Percentiles rank a stretch among this genome's conserved stretches.
Evolutionary conservation across 1,284 basidiomycete species (phyloP).

Genomic region (Entoloma clypeatum): DNA sequence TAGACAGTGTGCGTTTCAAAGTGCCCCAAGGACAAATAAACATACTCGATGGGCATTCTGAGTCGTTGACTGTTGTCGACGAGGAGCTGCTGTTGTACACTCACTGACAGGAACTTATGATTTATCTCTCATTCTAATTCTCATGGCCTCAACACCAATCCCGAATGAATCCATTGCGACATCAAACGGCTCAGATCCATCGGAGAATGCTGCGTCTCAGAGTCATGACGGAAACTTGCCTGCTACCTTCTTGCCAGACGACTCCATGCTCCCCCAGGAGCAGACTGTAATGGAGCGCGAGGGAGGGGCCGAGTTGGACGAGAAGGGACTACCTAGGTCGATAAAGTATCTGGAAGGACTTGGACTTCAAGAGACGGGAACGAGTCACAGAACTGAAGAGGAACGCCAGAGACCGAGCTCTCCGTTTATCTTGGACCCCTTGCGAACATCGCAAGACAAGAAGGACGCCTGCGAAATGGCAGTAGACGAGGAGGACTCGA

Average conservation of each 20-base stretch:
- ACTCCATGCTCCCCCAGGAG: conserved; percentile 10
- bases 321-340: conserved; percentile 2
- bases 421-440: conserved; percentile 8
- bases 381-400: conserved; percentile 3
- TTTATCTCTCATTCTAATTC: no score
- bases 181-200: no score
- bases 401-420: background rate
- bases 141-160: no score
- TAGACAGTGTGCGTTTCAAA: no score
- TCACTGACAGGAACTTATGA: no score
- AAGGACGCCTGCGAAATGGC: conserved; percentile 14
- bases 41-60: no score
- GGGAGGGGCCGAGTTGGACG: conserved; percentile 7
- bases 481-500: conserved; percentile 20
- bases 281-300: conserved; percentile 13
- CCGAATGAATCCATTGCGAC: no score
- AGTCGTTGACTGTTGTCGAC: no score
- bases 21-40: no score
- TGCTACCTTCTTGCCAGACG: conserved; percentile 6
- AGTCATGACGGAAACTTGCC: background rate
- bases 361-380: conserved; percentile 1
- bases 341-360: background rate
- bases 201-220: background rate
- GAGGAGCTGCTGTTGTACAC: no score
- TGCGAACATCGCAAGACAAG: conserved; percentile 6